These are phyloP conservation scores for Anthracocystis setariae DNA, from an alignment of 1,284 basidiomycete species.

Conservation along the genomic window DNA sequence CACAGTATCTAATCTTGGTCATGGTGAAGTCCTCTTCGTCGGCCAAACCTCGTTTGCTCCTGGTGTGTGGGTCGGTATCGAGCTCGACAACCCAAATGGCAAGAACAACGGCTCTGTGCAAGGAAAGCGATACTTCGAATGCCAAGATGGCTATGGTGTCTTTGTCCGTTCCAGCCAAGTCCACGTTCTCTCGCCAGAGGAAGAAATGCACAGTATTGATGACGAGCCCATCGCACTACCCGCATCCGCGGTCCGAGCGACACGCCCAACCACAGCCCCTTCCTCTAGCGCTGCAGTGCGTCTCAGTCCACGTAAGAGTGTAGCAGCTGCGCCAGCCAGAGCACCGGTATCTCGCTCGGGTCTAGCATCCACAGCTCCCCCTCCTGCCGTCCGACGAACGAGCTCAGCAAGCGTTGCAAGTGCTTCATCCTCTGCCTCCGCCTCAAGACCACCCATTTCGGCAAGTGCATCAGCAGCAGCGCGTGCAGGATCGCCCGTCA, in stretches of 20 bases:
- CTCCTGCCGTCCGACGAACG: constrained; percentile 20
- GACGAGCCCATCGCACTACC: constrained; percentile 25
- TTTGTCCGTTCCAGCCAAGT: constrained; percentile 92
- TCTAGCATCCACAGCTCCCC: constrained; percentile 15
- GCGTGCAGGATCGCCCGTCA: constrained; percentile 30
- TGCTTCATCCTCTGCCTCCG: constrained; percentile 24
- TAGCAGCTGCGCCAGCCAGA: constrained; percentile 28
- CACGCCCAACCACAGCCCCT: constrained; percentile 18
- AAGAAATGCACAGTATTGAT: constrained; percentile 45
- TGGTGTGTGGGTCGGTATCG: constrained; percentile 95
- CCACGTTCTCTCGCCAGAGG: constrained; percentile 71
- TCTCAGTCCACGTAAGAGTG: constrained; percentile 39
- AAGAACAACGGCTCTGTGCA: constrained; percentile 96
- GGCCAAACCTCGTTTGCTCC: constrained; percentile 83
- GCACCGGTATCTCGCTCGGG: constrained; percentile 16
- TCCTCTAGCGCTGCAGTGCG: constrained; percentile 23
- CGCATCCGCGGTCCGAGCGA: constrained; percentile 9
- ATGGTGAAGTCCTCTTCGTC: constrained; percentile 85
- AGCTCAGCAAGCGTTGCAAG: constrained; percentile 30
- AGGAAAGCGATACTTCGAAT: constrained; percentile 85
- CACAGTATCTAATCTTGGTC: constrained; percentile 71
- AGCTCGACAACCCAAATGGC: constrained; percentile 78
- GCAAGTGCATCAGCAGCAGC: constrained; percentile 14
- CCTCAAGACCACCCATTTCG: constrained; percentile 25
- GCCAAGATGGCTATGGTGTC: constrained; percentile 81